Evolutionary conservation across 805 yeast genomes (phyloP).

Genomic region (Clavispora santaluciae): DNA sequence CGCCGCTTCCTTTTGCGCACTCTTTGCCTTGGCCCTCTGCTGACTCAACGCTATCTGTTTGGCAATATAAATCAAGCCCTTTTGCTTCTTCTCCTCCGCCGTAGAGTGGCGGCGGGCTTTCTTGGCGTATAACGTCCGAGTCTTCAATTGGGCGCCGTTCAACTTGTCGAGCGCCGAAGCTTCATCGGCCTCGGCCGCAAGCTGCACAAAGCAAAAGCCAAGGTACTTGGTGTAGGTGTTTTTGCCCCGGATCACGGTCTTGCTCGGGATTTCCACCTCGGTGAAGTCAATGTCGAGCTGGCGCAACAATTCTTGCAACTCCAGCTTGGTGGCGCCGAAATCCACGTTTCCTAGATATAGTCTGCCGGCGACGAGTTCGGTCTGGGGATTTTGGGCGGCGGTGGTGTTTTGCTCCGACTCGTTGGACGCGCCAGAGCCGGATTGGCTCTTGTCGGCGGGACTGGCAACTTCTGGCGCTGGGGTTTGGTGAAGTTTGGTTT

Average conservation of each 20-base stretch:
- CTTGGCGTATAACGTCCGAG: slow-evolving; percentile 46
- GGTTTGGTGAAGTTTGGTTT: neutral
- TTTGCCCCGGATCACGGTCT: slow-evolving; percentile 29
- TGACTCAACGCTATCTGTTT: slow-evolving; percentile 15
- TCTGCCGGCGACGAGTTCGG: slow-evolving; percentile 38
- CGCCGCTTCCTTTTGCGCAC: slow-evolving; percentile 16
- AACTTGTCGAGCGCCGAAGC: slow-evolving; percentile 40
- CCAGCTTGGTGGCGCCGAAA: slow-evolving; percentile 38
- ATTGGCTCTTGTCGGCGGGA: neutral
- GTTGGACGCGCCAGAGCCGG: no score
- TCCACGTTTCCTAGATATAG: slow-evolving; percentile 42
- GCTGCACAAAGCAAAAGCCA: slow-evolving; percentile 60
- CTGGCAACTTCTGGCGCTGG: neutral
- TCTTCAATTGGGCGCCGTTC: slow-evolving; percentile 41
- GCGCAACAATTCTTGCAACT: slow-evolving; percentile 44
- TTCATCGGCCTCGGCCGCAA: slow-evolving; percentile 40
- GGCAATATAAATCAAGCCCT: slow-evolving; percentile 30
- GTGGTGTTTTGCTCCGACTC: no score
- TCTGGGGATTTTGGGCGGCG: neutral
- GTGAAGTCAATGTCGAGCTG: slow-evolving; percentile 38
- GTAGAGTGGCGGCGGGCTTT: slow-evolving; percentile 50
- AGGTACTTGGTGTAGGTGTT: slow-evolving; percentile 40
- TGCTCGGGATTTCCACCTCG: slow-evolving; percentile 48
- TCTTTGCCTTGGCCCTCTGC: slow-evolving; percentile 14
- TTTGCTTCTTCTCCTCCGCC: slow-evolving; percentile 39